Conservation (phyloP, 768 basidiomycete genomes). For the Pleurotus salmoneostramineus region DNA sequence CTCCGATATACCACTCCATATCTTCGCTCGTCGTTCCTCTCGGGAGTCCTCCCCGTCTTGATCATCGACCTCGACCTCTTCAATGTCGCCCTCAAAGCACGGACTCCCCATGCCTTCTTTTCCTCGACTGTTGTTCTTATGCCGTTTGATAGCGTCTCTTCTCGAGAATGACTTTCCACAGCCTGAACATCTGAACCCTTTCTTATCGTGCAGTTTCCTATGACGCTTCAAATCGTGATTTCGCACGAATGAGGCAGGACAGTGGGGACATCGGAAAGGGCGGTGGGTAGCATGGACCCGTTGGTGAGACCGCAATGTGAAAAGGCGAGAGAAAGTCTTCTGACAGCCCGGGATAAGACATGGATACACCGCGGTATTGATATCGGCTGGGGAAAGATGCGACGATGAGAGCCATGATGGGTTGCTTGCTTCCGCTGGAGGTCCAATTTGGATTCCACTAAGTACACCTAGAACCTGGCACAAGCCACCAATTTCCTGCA, state of each 20-base stretch:
- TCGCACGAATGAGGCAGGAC: constrained; percentile 74
- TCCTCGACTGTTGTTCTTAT: constrained; percentile 57
- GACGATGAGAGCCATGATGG: constrained; percentile 29
- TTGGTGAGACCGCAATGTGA: constrained; percentile 68
- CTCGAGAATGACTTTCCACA: constrained; percentile 73
- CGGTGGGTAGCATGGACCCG: constrained; percentile 61
- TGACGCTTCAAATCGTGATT: constrained; percentile 84
- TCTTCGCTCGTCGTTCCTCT: constrained; percentile 56
- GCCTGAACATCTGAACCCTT: constrained; percentile 70
- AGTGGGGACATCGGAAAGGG: constrained; percentile 59
- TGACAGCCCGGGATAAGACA: constrained; percentile 63
- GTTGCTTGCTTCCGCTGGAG: constrained; percentile 32
- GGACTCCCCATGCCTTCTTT: constrained; percentile 46
- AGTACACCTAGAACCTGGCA: constrained; percentile 82
- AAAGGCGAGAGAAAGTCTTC: constrained; percentile 68
- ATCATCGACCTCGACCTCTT: constrained; percentile 52
- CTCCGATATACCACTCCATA: constrained; percentile 60
- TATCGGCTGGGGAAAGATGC: constrained; percentile 33
- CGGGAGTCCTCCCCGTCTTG: constrained; percentile 41
- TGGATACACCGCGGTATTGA: constrained; percentile 77
- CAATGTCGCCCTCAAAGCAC: constrained; percentile 55
- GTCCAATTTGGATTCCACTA: constrained; percentile 68
- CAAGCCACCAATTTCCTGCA: constrained; percentile 78
- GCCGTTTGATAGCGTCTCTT: constrained; percentile 77
- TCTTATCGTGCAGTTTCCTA: constrained; percentile 64